Conservation (phyloP, 2,329 filamentous ascomycete genomes). For the Fusarium sp. region DNA sequence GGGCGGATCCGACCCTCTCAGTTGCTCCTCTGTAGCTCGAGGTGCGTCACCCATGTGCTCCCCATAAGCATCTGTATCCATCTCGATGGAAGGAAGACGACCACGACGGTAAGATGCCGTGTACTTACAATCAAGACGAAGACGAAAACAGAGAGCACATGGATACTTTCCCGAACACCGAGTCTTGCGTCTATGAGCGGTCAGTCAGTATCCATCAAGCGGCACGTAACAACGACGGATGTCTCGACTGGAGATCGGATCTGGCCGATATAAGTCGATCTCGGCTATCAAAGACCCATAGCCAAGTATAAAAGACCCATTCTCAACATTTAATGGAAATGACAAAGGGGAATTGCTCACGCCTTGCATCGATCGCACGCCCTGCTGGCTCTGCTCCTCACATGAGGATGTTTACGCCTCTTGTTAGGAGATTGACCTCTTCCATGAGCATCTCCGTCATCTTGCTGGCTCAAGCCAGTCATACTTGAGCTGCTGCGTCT, state of each 20-base stretch:
- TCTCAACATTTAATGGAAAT: not conserved
- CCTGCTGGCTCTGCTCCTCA: constrained; percentile 23
- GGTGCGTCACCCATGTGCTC: not conserved
- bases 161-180: constrained; percentile 40
- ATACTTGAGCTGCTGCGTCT: constrained; percentile 1
- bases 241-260: not conserved
- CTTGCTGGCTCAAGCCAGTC: not conserved
- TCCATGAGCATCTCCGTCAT: not conserved
- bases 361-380: constrained; percentile 42
- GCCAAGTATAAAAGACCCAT: not conserved
- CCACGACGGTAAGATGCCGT: constrained; percentile 38
- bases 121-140: constrained; percentile 37
- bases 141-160: constrained; percentile 35
- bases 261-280: not conserved
- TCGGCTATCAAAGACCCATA: not conserved
- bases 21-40: constrained; percentile 3
- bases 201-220: not conserved
- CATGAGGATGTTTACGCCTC: constrained; percentile 7
- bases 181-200: constrained; percentile 35
- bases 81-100: constrained; percentile 38
- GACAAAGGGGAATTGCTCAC: constrained; percentile 11
- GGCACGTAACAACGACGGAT: not conserved
- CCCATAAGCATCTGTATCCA: constrained; percentile 14
- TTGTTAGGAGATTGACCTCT: not conserved
- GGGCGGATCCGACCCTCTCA: not conserved